Evolutionary conservation across 371 early-diverging fungal species (phyloP), one percentile per base, ranked within the genome.

Genomic region (Mortierella sp.): DNA sequence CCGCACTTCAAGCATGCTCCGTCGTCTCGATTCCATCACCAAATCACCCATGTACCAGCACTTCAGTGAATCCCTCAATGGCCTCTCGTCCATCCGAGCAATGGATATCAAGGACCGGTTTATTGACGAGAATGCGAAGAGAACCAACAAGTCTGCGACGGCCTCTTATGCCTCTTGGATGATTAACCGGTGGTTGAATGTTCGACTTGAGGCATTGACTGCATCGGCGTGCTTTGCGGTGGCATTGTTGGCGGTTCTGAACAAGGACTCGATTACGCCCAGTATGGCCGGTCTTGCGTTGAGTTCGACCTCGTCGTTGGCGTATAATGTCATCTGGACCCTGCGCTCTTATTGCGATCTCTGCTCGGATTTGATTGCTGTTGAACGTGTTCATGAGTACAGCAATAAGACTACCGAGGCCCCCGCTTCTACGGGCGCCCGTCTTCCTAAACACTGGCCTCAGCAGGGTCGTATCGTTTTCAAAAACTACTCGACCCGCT

Each of bases 1-100:
- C 52, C 82, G 90, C 16, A 92, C 95, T 0, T 92, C 93, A 0
- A 93, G 96, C 80, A 94, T 95, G 75, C 86, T 96, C 65, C 96
- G 97, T 87, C 94, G 97, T 1, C 84, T 95, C 68, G 97, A 98
- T 83, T 94, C 97, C 0, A 89, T 94, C 11, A 94, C 96, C 11
- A 92, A 95, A 65, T 95, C 96, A 19, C 97, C 97, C 0, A 91
- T 97, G 21, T 97, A 95, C 75, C 92, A 96, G 14, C 96, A 96
- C 74, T 96, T 98, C 83, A 93, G 94, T 75, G 97, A 96, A 80
- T 93, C 95, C 0, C 78, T 94, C 10, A 88, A 92, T 42, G 98
- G 98, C 57, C 93, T 94, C 0, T 89, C 93, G 1, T 95, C 96
- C 4, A 97, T 98, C 73, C 94, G 98, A 70, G 97, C 95, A 1